phyloP scores from a whole-genome alignment of 2,329 filamentous ascomycete genomes.

The Cercospora citrullina region DNA sequence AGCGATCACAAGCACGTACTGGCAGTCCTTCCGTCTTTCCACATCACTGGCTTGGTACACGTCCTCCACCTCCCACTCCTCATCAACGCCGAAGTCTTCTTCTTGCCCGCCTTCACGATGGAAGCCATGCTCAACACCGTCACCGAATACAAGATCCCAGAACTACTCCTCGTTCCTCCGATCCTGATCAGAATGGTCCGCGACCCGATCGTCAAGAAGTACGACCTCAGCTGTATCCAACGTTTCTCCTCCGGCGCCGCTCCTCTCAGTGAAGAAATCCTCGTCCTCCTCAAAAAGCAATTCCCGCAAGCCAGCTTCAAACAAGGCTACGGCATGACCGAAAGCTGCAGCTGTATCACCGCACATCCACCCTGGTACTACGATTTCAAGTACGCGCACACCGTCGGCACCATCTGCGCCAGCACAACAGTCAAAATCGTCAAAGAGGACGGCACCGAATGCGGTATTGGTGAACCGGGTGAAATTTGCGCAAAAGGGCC shows the following conservation, averaged over 20 bases:
- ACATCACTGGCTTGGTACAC: slow-evolving; percentile 65
- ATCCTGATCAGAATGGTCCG: slow-evolving; percentile 62
- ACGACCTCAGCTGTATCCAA: slow-evolving; percentile 57
- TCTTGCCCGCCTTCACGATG: slow-evolving; percentile 66
- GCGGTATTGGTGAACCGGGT: slow-evolving; percentile 54
- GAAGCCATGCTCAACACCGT: slow-evolving; percentile 57
- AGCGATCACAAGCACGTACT: slow-evolving; percentile 53
- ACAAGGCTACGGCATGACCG: slow-evolving; percentile 68
- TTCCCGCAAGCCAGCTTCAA: slow-evolving; percentile 61
- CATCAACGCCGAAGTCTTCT: slow-evolving; percentile 65
- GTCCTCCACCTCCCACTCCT: slow-evolving; percentile 63
- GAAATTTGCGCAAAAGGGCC: slow-evolving; percentile 58
- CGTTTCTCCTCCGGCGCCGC: slow-evolving; percentile 63
- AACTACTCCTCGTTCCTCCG: slow-evolving; percentile 60
- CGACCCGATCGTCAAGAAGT: slow-evolving; percentile 56
- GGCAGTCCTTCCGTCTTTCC: slow-evolving; percentile 61
- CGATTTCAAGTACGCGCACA: slow-evolving; percentile 58
- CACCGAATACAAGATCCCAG: slow-evolving; percentile 54
- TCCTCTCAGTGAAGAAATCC: slow-evolving; percentile 58
- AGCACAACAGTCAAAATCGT: slow-evolving; percentile 62
- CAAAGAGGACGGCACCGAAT: slow-evolving; percentile 57
- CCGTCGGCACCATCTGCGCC: slow-evolving; percentile 58
- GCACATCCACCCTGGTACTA: slow-evolving; percentile 59
- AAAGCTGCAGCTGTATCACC: slow-evolving; percentile 64
- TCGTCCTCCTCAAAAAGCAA: slow-evolving; percentile 55